These are phyloP conservation scores for Microbotryomycetes sp. DNA, from an alignment of 1,284 basidiomycete species.

Conservation along the genomic window DNA sequence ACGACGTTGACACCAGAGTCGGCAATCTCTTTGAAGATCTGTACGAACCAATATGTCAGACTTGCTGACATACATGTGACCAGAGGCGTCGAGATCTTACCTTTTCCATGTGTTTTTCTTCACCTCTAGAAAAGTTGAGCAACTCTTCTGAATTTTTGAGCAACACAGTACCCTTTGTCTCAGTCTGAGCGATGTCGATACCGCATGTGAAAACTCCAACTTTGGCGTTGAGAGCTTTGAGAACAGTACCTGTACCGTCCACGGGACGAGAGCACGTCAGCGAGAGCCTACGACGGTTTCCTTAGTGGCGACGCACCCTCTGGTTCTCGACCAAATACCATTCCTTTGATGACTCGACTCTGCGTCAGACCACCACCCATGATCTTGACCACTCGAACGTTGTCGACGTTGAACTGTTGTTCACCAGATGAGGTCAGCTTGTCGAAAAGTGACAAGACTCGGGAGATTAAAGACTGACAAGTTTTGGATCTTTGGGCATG, in stretches of 20 bases:
- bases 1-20: slow-evolving; percentile 91
- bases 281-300: background rate
- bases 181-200: slow-evolving; percentile 89
- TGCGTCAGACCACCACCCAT: slow-evolving; percentile 81
- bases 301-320: slow-evolving; percentile 57
- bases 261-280: background rate
- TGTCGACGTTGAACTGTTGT: slow-evolving; percentile 82
- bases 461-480: slow-evolving; percentile 23
- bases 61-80: background rate
- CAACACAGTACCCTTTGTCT: slow-evolving; percentile 97
- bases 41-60: background rate
- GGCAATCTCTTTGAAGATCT: slow-evolving; percentile 96
- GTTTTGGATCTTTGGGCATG: slow-evolving; percentile 65
- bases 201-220: slow-evolving; percentile 91
- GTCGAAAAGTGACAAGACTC: background rate
- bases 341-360: slow-evolving; percentile 88
- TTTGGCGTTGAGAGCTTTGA: slow-evolving; percentile 74
- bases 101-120: slow-evolving; percentile 93
- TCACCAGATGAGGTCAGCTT: background rate
- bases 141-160: slow-evolving; percentile 95
- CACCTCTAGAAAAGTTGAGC: slow-evolving; percentile 89
- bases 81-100: slow-evolving; percentile 45
- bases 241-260: slow-evolving; percentile 57
- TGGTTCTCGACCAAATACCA: slow-evolving; percentile 96
- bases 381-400: slow-evolving; percentile 97